Base-by-base conservation (phyloP, 495 filamentous ascomycete species). In the Xanthoparmelia taractica region DNA sequence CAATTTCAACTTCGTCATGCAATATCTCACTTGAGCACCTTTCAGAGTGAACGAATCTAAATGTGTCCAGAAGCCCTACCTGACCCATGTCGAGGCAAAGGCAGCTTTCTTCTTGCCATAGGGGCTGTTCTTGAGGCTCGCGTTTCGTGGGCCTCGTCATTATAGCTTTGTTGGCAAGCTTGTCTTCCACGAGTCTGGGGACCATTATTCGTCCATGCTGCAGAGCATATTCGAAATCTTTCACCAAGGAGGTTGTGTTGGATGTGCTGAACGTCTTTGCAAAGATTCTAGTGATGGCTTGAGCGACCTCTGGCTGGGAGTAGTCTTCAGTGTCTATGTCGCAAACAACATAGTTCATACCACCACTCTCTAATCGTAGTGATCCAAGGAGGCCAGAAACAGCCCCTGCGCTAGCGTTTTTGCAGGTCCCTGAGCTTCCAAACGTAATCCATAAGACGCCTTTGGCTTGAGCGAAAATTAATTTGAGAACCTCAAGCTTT, bases 191-290 rank as follows among this genome's bases (percentile, higher is more conserved):
- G 25, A 73, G 27, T 23, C 76, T 67, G 13, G 65, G 68, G 11
- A 77, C 60, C 12, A 58, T 50, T 0, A 79, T 18, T 6, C 73
- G 57, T 1, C 75, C 72, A 38, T 72, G 60, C 0, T 70, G 65
- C 58, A 73, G 68, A 0, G 67, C 68, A 65, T 68, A 77, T 48
- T 80, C 75, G 17, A 65, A 54, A 1, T 69, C 67, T 12, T 54
- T 54, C 20, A 20, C 15, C 29, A 45, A 25, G n/a, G 34, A 60
- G 13, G 3, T 37, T 29, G 25, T 33, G 59, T 27, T 54, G 31
- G 43, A 61, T 29, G 52, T 61, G 41, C 59, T 50, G 57, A 58
- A 68, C 25, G n/a, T 41, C 45, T 34, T 37, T 7, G 23, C 10
- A 29, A 65, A 59, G 17, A 66, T 45, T 4, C 34, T n/a, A 8